Evolutionary conservation across 1,139 yeast genomes (phyloP), one percentile per base, ranked within the genome.

Genomic region (Candida buenavistaensis): DNA sequence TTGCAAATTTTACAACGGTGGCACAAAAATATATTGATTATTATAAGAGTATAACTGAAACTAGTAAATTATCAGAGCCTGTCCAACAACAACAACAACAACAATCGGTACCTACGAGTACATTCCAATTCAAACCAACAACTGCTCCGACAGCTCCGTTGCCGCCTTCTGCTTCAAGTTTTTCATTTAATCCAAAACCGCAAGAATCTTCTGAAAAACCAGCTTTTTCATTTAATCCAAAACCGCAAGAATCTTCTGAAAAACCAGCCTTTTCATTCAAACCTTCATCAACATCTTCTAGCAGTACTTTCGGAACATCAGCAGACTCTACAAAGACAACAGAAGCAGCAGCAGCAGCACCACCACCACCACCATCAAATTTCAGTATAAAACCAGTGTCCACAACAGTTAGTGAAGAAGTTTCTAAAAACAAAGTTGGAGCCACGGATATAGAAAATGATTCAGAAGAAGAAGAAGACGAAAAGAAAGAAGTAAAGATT

Each of bases 1-100:
- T 77, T 14, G 81, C 75, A 1, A 78, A 85, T 47, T 75, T 85
- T 52, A 61, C 78, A 0, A 66, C 76, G 6, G 59, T 80, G 11
- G 72, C 82, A 27, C 63, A 65, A 23, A 83, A 81, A 55, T 88
- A 88, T 55, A 64, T 72, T 30, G 69, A 69, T 25, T 87, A 78
- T 47, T 71, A 70, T 43, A 62, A 63, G 23, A 58, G 67, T 36
- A 67, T 80, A 22, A 61, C 62, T 13, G 28, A 34, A 15, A 13
- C 24, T 19, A 3, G 13, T 13, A 10, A 10, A 10, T 5, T 14
- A 26, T 9, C n/a, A 10, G 4, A n/a, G 13, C 19, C 12, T 14
- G 17, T 4, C 13, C 12, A 23, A 23, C 12, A n/a, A n/a, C n/a
- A n/a, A n/a, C n/a, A n/a, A n/a, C 26, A 29, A 21, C 19, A 23